Evolutionary conservation across 2,329 filamentous ascomycete species (phyloP), one percentile per base, ranked within the genome.

Genomic region (Ceratocystis lukuohia): DNA sequence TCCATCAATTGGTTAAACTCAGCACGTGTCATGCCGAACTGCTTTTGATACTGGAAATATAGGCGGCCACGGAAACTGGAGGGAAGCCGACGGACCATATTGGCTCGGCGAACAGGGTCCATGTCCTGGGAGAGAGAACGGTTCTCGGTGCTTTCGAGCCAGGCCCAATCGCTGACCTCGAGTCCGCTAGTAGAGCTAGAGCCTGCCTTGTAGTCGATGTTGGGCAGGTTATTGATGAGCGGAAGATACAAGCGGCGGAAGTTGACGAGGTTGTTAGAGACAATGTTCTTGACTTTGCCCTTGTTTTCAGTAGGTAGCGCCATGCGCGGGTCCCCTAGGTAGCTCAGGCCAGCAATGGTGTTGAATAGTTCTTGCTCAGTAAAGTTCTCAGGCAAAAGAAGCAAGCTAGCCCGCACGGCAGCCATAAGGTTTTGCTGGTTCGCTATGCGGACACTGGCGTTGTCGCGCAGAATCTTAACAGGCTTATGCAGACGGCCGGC

Each of bases 271-370:
- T 99, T 96, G 73, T 95, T 87, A 61, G 85, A 85, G 37, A 99
- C 94, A 71, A 99, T 99, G 75, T 97, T 97, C 71, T 84, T 82
- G 22, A 99, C 91, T 76, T 99, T 99, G 73, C 86, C 85, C 41
- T 90, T 91, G 73, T 97, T 90, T 75, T 99, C 94, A 0, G 90
- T 90, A 1, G 89, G 88, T 53, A 96, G 81, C 1, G 86, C 80
- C 94, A 99, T 99, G 69, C 94, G 89, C n/a, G 92, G 91, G 73
- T 99, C 94, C 44, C 94, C 94, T 70, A 96, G 84, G 75, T 99
- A 99, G 72, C 89, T 96, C 70, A 99, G 87, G 25, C 89, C 88
- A 0, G 94, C 88, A 69, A 99, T 96, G 22, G 91, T 94, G 71
- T 84, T 88, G 76, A 96, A 99, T 1, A 99, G 80, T 70, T 96